Base-by-base conservation (phyloP, 306 rosid species). In the Begonia peltatifolia region DNA sequence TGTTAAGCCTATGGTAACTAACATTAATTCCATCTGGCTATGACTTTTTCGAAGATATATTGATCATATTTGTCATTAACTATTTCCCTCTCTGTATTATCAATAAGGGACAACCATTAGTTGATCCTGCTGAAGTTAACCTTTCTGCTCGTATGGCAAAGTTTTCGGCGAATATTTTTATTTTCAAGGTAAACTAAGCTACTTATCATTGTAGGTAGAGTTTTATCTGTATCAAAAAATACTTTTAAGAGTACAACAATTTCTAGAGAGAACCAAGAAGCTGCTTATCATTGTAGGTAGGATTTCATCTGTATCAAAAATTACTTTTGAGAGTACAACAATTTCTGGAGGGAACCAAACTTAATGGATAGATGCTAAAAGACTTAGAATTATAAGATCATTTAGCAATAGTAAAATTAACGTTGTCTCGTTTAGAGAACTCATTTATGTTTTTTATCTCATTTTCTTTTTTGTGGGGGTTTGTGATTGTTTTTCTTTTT, bases 131-230 rank as follows among this genome's bases (percentile, higher is more conserved):
- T 59, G 57, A 68, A 61, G 60, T 63, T 62, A 54, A 62, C 63
- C 44, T 74, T 41, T 61, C 84, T 11, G 47, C 71, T 6, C 75
- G 63, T 70, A 70, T 81, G 68, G 63, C 55, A 18, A 92, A 68
- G 80, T 69, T 77, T 57, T 79, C 89, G 12, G 67, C 70, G 25
- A 87, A 84, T 68, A 69, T 66, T 71, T 92, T 73, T 74, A 80
- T 63, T 65, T 65, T 62, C 2, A 81, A 86, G 99, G 97, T 84
- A 76, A 58, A 46, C 63, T 55, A 12, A 53, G 20, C 53, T 46
- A 64, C 38, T 10, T 53, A 0, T 63, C 62, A 4, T 64, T 41
- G 38, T 9, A 5, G 3, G 6, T 30, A 30, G 38, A 30, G 38
- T 30, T 30, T 30, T 9, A 30, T 30, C 38, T 25, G 35, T 25